Percentiles rank a stretch among this genome's conserved stretches.
These are phyloP conservation scores for Penicillium sp. DNA, from an alignment of 2,329 filamentous ascomycete species.

Conservation along the genomic window DNA sequence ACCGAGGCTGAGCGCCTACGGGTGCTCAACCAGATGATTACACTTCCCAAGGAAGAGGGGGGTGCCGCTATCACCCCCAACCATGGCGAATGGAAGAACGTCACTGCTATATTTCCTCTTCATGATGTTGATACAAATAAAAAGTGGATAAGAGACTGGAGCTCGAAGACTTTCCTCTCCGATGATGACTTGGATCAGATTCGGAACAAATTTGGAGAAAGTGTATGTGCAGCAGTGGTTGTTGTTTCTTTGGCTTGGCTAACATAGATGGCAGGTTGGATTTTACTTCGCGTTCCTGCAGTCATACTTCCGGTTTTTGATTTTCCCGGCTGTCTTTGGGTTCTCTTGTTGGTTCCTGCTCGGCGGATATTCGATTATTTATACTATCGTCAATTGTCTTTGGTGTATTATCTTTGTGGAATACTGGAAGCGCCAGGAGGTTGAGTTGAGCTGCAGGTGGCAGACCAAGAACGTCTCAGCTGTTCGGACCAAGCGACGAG, in stretches of 20 bases:
- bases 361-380: conserved; percentile 78
- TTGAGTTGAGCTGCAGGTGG: conserved; percentile 86
- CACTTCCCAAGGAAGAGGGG: conserved; percentile 68
- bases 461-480: conserved; percentile 80
- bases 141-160: conserved; percentile 73
- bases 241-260: not conserved
- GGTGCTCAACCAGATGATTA: conserved; percentile 82
- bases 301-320: conserved; percentile 84
- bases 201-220: conserved; percentile 72
- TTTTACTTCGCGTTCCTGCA: conserved; percentile 97
- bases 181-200: conserved; percentile 71
- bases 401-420: conserved; percentile 92
- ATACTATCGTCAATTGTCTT: conserved; percentile 73
- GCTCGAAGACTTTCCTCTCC: conserved; percentile 49
- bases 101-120: conserved; percentile 73
- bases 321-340: conserved; percentile 79
- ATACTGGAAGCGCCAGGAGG: conserved; percentile 93
- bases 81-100: conserved; percentile 68
- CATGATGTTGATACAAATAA: conserved; percentile 77
- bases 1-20: conserved; percentile 87
- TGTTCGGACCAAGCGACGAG: conserved; percentile 72
- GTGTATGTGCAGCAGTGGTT: conserved; percentile 23
- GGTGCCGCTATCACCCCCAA: conserved; percentile 74
- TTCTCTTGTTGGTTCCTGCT: conserved; percentile 76
- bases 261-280: conserved; percentile 58